Conservation (phyloP, 75 land plant genomes). For the Selaginella moellendorffii region DNA sequence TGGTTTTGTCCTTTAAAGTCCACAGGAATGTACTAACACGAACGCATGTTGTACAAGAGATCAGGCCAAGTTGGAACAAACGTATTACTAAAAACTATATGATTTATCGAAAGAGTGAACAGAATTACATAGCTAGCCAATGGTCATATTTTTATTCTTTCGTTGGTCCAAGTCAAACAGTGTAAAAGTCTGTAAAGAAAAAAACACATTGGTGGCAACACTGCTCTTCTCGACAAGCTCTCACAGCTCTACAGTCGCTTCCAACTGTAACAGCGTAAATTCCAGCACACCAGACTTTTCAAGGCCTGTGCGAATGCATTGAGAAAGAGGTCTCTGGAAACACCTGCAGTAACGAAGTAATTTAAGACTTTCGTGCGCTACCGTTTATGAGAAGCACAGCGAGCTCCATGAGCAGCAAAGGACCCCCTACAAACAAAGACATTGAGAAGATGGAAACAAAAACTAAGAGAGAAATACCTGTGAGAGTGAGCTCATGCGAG, state of each 20-base stretch:
- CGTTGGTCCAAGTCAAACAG: too few species aligned
- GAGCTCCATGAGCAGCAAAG: conserved; percentile 78
- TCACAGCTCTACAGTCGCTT: conserved; percentile 68
- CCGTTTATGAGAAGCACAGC: conserved; percentile 56
- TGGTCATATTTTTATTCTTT: too few species aligned
- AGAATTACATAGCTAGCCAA: too few species aligned
- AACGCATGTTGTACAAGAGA: too few species aligned
- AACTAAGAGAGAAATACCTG: conserved; percentile 33
- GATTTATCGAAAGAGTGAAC: too few species aligned
- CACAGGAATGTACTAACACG: too few species aligned
- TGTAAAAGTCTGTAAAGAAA: too few species aligned
- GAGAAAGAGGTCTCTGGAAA: conserved; percentile 82
- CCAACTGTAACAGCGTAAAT: conserved; percentile 83
- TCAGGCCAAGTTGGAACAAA: too few species aligned
- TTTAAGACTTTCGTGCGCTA: conserved; percentile 19
- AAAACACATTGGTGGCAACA: too few species aligned
- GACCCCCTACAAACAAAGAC: conserved; percentile 46
- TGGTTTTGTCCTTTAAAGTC: too few species aligned
- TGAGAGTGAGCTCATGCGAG: conserved; percentile 82
- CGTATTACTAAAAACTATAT: too few species aligned
- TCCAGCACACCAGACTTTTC: conserved; percentile 29
- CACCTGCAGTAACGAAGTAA: conserved; percentile 47
- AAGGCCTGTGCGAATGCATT: conserved; percentile 51
- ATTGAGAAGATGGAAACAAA: not conserved
- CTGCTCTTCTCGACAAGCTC: conserved; percentile 41